Conservation (phyloP, 1,284 basidiomycete species). For the Meira nashicola region DNA sequence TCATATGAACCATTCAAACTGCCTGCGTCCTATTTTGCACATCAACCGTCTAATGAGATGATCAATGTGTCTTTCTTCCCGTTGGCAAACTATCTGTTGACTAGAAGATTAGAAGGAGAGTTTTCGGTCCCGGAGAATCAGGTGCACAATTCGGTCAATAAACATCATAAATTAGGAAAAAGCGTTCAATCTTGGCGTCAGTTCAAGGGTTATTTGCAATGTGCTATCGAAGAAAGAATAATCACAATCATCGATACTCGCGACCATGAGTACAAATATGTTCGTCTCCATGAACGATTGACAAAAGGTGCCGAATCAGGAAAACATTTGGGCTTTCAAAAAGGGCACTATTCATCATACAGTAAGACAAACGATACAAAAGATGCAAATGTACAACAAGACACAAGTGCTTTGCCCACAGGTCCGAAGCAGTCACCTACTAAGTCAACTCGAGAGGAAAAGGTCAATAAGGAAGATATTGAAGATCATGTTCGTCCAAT, state of each 20-base stretch:
- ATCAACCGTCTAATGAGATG: slow-evolving; percentile 8
- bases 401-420: neutral
- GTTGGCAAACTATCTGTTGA: slow-evolving; percentile 13
- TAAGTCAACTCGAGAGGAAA: neutral
- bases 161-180: slow-evolving; percentile 3
- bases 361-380: neutral
- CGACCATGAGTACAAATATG: neutral
- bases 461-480: neutral
- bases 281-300: neutral
- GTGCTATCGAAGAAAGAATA: slow-evolving; percentile 8
- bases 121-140: slow-evolving; percentile 1
- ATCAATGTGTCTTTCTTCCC: slow-evolving; percentile 13
- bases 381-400: neutral
- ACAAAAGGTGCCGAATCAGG: neutral
- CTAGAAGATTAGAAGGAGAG: slow-evolving; percentile 6
- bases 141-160: neutral
- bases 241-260: neutral
- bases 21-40: neutral
- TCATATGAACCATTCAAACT: neutral
- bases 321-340: neutral
- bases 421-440: neutral
- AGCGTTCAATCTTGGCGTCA: neutral
- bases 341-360: neutral
- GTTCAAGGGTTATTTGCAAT: neutral
- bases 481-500: neutral